A percentile compares a stretch with the other conserved stretches of the same genome.
phyloP scores from a whole-genome alignment of 805 yeast species.

The Starmera caribaea region DNA sequence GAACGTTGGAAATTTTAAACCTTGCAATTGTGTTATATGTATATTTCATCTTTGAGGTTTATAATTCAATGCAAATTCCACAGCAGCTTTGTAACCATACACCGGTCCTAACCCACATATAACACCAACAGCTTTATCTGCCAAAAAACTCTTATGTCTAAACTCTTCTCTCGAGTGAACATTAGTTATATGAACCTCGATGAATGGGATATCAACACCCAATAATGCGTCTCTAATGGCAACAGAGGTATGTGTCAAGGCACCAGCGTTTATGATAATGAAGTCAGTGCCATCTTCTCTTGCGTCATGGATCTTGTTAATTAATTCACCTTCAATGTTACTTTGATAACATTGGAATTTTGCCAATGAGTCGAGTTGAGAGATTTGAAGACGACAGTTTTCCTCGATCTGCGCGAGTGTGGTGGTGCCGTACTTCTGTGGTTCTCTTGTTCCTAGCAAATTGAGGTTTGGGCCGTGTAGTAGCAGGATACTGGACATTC shows the following conservation, averaged over 20 bases:
- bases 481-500: slow-evolving; percentile 23
- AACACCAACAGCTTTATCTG: slow-evolving; percentile 40
- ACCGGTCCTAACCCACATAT: slow-evolving; percentile 20
- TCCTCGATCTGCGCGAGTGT: slow-evolving; percentile 32
- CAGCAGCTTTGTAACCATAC: slow-evolving; percentile 19
- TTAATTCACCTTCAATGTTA: slow-evolving; percentile 36
- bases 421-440: slow-evolving; percentile 41
- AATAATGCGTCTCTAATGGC: slow-evolving; percentile 40
- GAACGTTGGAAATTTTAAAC: slow-evolving; percentile 14
- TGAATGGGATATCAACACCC: slow-evolving; percentile 38
- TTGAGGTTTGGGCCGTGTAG: slow-evolving; percentile 42
- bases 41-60: no score
- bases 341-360: slow-evolving; percentile 28
- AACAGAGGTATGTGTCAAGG: slow-evolving; percentile 42
- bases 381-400: slow-evolving; percentile 22
- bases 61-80: slow-evolving; percentile 19
- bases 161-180: slow-evolving; percentile 42
- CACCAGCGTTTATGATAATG: slow-evolving; percentile 42
- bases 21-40: no score
- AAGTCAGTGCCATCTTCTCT: slow-evolving; percentile 26
- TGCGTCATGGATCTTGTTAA: slow-evolving; percentile 39
- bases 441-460: slow-evolving; percentile 38
- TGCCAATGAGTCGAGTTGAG: slow-evolving; percentile 17
- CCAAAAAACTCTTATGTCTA: slow-evolving; percentile 38
- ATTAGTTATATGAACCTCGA: slow-evolving; percentile 42